Conservation (phyloP, 1,284 basidiomycete species). For the Pyrrhoderma lamaoense region DNA sequence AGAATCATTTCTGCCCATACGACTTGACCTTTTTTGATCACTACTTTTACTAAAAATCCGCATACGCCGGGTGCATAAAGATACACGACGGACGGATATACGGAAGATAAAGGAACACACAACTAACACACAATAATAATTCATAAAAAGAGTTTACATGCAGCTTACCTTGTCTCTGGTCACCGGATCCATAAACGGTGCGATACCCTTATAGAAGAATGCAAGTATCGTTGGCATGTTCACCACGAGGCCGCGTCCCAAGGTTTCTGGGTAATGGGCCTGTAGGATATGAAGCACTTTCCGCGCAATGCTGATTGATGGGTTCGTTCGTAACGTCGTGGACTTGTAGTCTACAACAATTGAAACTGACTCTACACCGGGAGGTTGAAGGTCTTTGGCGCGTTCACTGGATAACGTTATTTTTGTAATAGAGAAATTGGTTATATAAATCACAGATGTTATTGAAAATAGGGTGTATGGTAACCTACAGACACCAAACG, state of each 20-base stretch:
- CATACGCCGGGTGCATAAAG: too few species aligned
- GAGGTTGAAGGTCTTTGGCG: conserved; percentile 80
- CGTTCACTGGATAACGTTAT: conserved; percentile 53
- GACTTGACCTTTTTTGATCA: too few species aligned
- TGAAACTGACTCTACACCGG: conserved; percentile 71
- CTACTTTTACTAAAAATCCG: too few species aligned
- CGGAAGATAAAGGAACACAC: too few species aligned
- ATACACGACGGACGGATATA: too few species aligned
- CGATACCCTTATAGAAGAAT: conserved; percentile 84
- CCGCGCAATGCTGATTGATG: conserved; percentile 68
- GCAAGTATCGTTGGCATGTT: conserved; percentile 75
- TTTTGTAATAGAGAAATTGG: too few species aligned
- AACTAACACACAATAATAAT: not conserved
- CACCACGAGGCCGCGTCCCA: conserved; percentile 79
- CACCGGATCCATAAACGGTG: conserved; percentile 85
- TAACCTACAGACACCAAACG: conserved; percentile 72
- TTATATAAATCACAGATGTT: not conserved
- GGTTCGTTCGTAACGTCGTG: conserved; percentile 73
- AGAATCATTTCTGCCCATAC: too few species aligned
- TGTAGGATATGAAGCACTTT: conserved; percentile 83
- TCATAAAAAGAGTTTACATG: not conserved
- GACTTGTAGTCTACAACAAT: conserved; percentile 82
- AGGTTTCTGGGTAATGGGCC: conserved; percentile 85
- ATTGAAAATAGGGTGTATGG: not conserved
- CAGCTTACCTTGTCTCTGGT: conserved; percentile 76